Base-by-base conservation (phyloP, 2,329 filamentous ascomycete species). In the Cladosporium sp. region DNA sequence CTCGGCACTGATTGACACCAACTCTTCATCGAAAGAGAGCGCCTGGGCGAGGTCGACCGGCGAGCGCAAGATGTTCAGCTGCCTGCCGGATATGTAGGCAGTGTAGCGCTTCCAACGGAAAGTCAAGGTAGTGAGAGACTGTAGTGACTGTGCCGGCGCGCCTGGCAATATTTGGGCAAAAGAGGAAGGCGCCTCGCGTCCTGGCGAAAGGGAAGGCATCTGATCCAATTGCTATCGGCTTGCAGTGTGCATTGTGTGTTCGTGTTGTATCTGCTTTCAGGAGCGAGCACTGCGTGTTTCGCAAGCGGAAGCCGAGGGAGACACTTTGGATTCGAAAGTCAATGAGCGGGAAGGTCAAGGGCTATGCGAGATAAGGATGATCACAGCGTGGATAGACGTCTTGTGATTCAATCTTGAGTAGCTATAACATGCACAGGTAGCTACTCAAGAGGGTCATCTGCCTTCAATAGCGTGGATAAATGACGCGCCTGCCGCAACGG, bases 81-180 rank as follows among this genome's bases (percentile, higher is more conserved):
- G 90, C 74, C 88, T 89, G 68, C 93, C 93, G 60, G 90, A 94
- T 64, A 97, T 88, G 75, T 97, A 99, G 52, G 85, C 89, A 72
- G 90, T 85, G 64, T 93, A 81, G 65, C 88, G 86, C 68, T 83
- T 81, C 63, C 81, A 80, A 66, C 89, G 82, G 87, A 89, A 94
- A 71, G 83, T 80, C 71, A 85, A 88, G 60, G 85, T 87, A 73
- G 84, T 84, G 71, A 91, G 79, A 76, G 87, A 86, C 80, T 92
- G 89, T 68, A 90, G 86, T 79, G 84, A 88, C 68, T 87, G 81
- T 78, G 84, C 84, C 72, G 90, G 89, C 77, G 86, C 84, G 73
- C 90, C 90, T 63, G 90, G 90, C 67, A 92, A 81, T 76, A 92
- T 84, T 28, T 70, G 67, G 42, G 59, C 60, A 60, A 70, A 70